Evolutionary conservation across 768 basidiomycete genomes (phyloP), one percentile per base, ranked within the genome.

Genomic region (Royoungia palumana): DNA sequence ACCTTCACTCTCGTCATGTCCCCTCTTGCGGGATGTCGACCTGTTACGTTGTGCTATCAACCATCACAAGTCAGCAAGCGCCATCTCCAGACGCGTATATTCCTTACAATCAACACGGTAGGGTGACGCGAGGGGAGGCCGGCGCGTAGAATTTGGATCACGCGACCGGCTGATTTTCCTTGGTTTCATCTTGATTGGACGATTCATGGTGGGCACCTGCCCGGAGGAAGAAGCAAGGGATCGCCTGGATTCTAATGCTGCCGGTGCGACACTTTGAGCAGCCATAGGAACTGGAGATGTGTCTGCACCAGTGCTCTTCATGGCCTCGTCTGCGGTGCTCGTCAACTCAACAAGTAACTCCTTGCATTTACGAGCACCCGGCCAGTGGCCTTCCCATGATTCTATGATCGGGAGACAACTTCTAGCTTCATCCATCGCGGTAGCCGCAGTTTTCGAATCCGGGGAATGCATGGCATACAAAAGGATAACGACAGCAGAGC

Each of bases 371-470:
- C 81, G 78, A 53, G 89, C 89, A 14, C 90, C 90, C 19, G 90
- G 90, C 91, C 91, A 93, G 47, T 80, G 76, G 2, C 87, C 87
- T 64, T 91, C 90, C 84, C 89, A 89, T 6, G 82, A 80, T 61
- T 84, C 84, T 46, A 93, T 71, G 21, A 88, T 84, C 22, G 69
- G 63, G 32, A 93, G 67, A 32, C 87, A 83, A 48, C 80, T 82
- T 66, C 77, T 82, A 8, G 85, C 89, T 71, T 93, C 90, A 7
- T 89, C 86, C 82, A 92, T 83, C 12, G 90, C 89, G 12, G 81
- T 75, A 24, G 74, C 64, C n/a, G 83, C 80, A 35, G 81, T 79
- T 36, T 78, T 75, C 11, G 76, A 62, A 46, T 92, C 89, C 2
- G 81, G 61, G 5, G 83, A 79, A 64, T 91, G 90, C 88, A 93